Percentiles rank a stretch among this genome's conserved stretches.
Conservation (phyloP, 148 eudicot genomes). For the Nepenthes gracilis region DNA sequence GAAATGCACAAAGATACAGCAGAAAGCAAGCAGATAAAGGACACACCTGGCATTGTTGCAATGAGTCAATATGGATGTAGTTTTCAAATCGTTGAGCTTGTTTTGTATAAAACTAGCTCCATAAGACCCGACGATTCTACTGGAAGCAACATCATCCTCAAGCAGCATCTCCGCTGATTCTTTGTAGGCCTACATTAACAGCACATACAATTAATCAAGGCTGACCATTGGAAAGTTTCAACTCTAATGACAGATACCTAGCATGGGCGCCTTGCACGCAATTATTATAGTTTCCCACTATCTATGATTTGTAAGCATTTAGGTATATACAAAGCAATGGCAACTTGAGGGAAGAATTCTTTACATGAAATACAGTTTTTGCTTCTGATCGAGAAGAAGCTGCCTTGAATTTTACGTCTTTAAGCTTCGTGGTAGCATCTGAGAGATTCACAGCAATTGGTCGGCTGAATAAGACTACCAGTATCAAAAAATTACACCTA, state of each 20-base stretch:
- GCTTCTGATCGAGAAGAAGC: constrained; percentile 53
- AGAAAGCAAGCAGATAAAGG: not conserved
- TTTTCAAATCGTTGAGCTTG: constrained; percentile 34
- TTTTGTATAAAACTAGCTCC: constrained; percentile 62
- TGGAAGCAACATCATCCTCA: constrained; percentile 90
- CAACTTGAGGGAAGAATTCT: not conserved
- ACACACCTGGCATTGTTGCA: constrained; percentile 96
- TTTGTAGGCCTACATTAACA: constrained; percentile 45
- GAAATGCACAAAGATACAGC: not conserved
- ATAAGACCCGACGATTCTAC: constrained; percentile 73
- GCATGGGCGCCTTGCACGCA: not conserved
- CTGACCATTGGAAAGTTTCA: too few species aligned
- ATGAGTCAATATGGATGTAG: constrained; percentile 75
- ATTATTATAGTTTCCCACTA: not conserved
- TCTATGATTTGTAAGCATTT: not conserved
- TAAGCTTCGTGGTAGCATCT: constrained; percentile 82
- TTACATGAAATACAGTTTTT: constrained; percentile 56
- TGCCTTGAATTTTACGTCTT: constrained; percentile 39
- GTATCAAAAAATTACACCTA: not conserved
- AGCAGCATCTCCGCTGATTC: constrained; percentile 93
- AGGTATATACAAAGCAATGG: not conserved
- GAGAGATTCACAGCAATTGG: constrained; percentile 98
- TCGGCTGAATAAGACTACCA: constrained; percentile 38
- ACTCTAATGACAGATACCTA: not conserved
- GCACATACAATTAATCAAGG: not conserved